Base-by-base conservation (phyloP, 2,329 filamentous ascomycete species). In the Pseudocercospora eumusae region DNA sequence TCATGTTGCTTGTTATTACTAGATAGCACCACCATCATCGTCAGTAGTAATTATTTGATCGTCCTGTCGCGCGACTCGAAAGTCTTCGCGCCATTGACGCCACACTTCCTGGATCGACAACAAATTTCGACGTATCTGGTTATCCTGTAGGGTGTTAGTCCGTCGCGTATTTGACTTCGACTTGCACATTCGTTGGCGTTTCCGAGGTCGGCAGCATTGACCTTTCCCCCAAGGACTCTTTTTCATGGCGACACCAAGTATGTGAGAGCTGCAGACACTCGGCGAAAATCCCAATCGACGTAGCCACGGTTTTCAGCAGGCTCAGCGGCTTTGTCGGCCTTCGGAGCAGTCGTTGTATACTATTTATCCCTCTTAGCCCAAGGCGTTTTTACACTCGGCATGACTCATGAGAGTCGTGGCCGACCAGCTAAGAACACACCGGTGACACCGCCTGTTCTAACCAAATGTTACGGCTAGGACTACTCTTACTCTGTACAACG, bases 101-200 rank as follows among this genome's bases (percentile, higher is more conserved):
- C 45, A 50, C 45, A 25, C 23, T 50, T 50, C 45, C 45, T 50
- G 3, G 45, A 50, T 50, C 45, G 23, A 50, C 45, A 27, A 20
- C 21, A 50, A 50, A 50, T 23, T 23, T 50, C 45, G 21, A 50
- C n/a, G 18, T 15, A 3, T 27, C 13, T 21, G 45, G 45, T 50
- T 15, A n/a, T n/a, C n/a, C n/a, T n/a, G n/a, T n/a, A 23, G 23
- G 23, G 11, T 23, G 13, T 23, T 15, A 11, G 31, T n/a, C 47
- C 21, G 47, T 28, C 47, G 47, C 47, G 47, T 28, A 31, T 25
- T 31, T 52, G 23, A 52, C 21, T 50, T 50, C 45, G 21, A 23
- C 45, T 50, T 28, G 47, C 47, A 28, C 47, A 25, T 52, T 52
- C 47, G 47, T 52, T 52, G 47, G 21, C 23, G 21, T 28, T 52